phyloP scores from a whole-genome alignment of 495 filamentous ascomycete species.

The Symbiotaphrina buchneri region DNA sequence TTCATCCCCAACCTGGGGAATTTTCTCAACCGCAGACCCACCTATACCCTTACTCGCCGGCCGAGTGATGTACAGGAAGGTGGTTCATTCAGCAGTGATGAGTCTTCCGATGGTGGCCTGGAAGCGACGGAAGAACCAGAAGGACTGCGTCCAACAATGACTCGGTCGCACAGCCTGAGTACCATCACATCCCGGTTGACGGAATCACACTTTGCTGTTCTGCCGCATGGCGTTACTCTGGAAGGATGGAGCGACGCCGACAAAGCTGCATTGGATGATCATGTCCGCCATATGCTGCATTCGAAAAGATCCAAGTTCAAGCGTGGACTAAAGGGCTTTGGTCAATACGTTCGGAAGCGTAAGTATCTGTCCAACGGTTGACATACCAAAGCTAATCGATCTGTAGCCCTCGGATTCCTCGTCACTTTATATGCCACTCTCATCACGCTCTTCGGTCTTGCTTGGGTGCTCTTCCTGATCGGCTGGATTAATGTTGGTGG shows the following conservation, averaged over 20 bases:
- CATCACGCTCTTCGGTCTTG: constrained; percentile 59
- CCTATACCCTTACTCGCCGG: constrained; percentile 41
- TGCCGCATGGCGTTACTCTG: constrained; percentile 39
- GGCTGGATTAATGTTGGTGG: constrained; percentile 72
- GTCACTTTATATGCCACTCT: constrained; percentile 61
- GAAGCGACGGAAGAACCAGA: constrained; percentile 5
- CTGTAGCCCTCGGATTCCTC: constrained; percentile 40
- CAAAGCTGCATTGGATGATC: constrained; percentile 50
- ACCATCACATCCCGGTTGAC: constrained; percentile 22
- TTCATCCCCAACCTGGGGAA: constrained; percentile 48
- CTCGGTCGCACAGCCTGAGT: constrained; percentile 8
- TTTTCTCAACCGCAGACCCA: constrained; percentile 45
- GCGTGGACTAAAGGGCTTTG: constrained; percentile 50
- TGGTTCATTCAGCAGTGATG: constrained; percentile 2
- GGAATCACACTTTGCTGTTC: constrained; percentile 27
- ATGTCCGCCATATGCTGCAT: constrained; percentile 64
- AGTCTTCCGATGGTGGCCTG: constrained; percentile 4
- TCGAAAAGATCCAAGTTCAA: constrained; percentile 55
- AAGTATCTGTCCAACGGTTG: constrained; percentile 11
- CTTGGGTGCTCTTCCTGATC: constrained; percentile 70
- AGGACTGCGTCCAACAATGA: constrained; percentile 8
- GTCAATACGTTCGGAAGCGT: constrained; percentile 47
- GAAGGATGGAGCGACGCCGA: constrained; percentile 49
- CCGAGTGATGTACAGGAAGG: constrained; percentile 10
- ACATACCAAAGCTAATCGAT: constrained; percentile 1